These are phyloP conservation scores for Omphalea diandra DNA, from an alignment of 441 rosid species.

Conservation along the genomic window DNA sequence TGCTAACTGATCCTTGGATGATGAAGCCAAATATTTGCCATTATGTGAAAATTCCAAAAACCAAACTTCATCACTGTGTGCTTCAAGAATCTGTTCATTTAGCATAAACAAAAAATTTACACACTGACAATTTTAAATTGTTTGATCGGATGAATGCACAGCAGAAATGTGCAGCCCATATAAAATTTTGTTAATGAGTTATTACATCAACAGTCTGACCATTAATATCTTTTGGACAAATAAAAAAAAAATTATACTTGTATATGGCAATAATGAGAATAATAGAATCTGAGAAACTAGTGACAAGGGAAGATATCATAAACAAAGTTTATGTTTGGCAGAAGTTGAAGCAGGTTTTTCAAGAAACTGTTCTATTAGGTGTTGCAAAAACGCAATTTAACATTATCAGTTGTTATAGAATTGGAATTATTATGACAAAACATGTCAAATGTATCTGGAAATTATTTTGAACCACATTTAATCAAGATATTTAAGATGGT, in stretches of 20 bases:
- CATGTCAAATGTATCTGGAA: no score
- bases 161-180: not conserved
- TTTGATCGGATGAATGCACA: not conserved
- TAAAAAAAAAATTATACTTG: not conserved
- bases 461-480: no score
- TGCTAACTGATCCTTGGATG: constrained; percentile 77
- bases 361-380: no score
- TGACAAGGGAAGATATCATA: no score
- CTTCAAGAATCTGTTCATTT: constrained; percentile 69
- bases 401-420: no score
- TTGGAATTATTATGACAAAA: no score
- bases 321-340: not conserved
- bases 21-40: constrained; percentile 89
- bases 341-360: no score
- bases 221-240: not conserved
- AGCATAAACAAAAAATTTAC: constrained; percentile 17
- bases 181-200: not conserved
- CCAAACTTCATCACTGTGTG: constrained; percentile 91
- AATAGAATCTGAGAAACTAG: not conserved
- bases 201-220: not conserved
- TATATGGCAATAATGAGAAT: not conserved
- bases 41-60: constrained; percentile 88
- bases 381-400: no score
- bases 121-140: not conserved
- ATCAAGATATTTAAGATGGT: no score